A percentile compares a stretch with the other conserved stretches of the same genome.
Conservation (phyloP, 2,329 filamentous ascomycete species). For the Corniculantispora saksenae region DNA sequence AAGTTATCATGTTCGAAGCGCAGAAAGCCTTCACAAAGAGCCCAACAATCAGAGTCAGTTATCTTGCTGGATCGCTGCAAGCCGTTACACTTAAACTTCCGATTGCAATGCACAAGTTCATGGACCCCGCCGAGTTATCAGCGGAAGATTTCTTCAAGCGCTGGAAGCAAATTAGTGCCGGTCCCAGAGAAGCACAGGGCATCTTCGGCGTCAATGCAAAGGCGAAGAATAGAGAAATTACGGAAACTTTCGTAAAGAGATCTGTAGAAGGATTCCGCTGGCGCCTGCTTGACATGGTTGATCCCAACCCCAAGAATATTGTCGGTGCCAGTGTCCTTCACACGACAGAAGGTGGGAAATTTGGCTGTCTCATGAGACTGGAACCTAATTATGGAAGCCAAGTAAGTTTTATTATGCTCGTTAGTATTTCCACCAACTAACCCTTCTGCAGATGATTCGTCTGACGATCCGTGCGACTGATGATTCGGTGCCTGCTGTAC, state of each 20-base stretch:
- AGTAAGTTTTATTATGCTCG: constrained; percentile 55
- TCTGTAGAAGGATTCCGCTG: constrained; percentile 85
- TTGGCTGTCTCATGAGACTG: constrained; percentile 87
- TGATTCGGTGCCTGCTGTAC: constrained; percentile 76
- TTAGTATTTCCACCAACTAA: constrained; percentile 21
- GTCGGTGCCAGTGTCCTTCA: constrained; percentile 88
- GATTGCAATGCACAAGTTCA: constrained; percentile 89
- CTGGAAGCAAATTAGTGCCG: constrained; percentile 96
- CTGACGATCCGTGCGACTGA: constrained; percentile 93
- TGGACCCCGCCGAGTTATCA: constrained; percentile 84
- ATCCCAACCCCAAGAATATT: constrained; percentile 90
- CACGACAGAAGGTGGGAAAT: constrained; percentile 82
- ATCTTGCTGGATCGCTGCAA: constrained; percentile 90
- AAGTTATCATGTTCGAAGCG: constrained; percentile 93
- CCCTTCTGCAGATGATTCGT: constrained; percentile 76
- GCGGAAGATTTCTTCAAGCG: constrained; percentile 98
- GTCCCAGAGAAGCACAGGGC: constrained; percentile 81
- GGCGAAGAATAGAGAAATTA: constrained; percentile 61
- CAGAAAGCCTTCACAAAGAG: constrained; percentile 78
- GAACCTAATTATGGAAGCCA: constrained; percentile 92
- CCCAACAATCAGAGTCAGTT: constrained; percentile 91
- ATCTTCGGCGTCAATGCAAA: constrained; percentile 70
- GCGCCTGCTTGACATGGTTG: constrained; percentile 81
- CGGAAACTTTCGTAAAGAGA: constrained; percentile 67
- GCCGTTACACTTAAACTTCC: constrained; percentile 89